Evolutionary conservation across 2,329 filamentous ascomycete genomes (phyloP).

Genomic region (Fusarium buharicum): DNA sequence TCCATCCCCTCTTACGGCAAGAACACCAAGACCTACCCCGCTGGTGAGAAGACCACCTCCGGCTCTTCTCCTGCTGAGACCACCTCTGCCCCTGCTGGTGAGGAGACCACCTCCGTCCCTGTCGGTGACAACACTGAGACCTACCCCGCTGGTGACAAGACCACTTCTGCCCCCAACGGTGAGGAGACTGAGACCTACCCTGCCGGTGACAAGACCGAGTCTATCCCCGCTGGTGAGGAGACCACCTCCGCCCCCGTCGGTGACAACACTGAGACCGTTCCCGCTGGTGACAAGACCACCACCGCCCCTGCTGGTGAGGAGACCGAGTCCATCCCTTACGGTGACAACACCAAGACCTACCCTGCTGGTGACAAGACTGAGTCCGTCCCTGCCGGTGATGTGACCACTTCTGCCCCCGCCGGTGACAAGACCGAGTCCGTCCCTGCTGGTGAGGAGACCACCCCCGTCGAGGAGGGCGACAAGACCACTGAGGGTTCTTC

Average conservation of each 20-base stretch:
- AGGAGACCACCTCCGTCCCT: conserved; percentile 54
- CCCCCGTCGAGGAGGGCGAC: background rate
- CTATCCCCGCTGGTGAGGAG: conserved; percentile 55
- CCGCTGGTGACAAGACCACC: conserved; percentile 34
- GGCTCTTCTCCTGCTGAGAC: conserved; percentile 60
- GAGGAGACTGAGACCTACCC: conserved; percentile 13
- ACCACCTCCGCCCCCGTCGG: conserved; percentile 59
- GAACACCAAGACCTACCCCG: conserved; percentile 14
- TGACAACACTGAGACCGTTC: conserved; percentile 23
- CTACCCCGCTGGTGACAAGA: too few species aligned
- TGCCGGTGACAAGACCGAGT: conserved; percentile 16
- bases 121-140: conserved; percentile 14
- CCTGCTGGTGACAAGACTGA: conserved; percentile 6
- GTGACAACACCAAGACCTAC: conserved; percentile 59
- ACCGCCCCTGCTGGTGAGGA: conserved; percentile 59
- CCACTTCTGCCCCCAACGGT: too few species aligned
- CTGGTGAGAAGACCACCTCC: conserved; percentile 27
- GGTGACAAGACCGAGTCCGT: too few species aligned
- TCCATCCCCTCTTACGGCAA: conserved; percentile 22
- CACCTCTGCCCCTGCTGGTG: conserved; percentile 63
- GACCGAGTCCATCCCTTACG: conserved; percentile 50
- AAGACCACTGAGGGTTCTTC: background rate
- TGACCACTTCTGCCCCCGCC: conserved; percentile 58
- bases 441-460: conserved; percentile 6
- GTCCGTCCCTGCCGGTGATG: conserved; percentile 42